phyloP scores from a whole-genome alignment of 345 rosid species.

The Citrus maxima region DNA sequence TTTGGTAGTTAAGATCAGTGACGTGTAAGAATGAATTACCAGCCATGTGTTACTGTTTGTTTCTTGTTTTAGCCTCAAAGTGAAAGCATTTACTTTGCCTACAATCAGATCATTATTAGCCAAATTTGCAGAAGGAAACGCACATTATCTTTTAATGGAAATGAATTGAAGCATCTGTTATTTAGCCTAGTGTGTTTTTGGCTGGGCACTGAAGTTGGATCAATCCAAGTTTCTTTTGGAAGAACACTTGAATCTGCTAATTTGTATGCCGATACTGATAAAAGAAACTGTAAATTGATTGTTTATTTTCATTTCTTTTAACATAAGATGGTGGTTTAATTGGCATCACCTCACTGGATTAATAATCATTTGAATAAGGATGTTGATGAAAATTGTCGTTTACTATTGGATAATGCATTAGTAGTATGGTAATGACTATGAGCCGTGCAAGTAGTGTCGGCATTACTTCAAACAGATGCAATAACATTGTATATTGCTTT shows the following conservation, averaged over 20 bases:
- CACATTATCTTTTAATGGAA: not conserved
- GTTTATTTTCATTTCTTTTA: not conserved
- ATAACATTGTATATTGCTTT: slow-evolving; percentile 9
- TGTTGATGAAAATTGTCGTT: not conserved
- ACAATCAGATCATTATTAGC: not conserved
- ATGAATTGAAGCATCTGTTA: not conserved
- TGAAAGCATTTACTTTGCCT: not conserved
- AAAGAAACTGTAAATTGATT: not conserved
- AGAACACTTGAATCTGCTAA: not conserved
- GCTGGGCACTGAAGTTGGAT: not conserved
- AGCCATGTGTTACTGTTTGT: not conserved
- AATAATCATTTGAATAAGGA: not conserved
- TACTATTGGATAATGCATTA: not conserved
- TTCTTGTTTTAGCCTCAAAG: not conserved
- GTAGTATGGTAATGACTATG: not conserved
- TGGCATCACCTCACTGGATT: not conserved
- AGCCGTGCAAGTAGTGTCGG: not conserved
- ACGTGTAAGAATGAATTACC: not conserved
- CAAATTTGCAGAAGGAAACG: not conserved
- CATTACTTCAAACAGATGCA: not conserved
- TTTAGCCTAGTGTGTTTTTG: not conserved
- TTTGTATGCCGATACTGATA: not conserved
- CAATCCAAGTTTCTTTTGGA: not conserved
- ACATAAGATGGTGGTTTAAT: not conserved
- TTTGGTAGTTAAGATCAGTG: not conserved